Percentiles rank a stretch among this genome's conserved stretches.
These are phyloP conservation scores for Fusarium humuli DNA, from an alignment of 2,329 filamentous ascomycete genomes.

Conservation along the genomic window DNA sequence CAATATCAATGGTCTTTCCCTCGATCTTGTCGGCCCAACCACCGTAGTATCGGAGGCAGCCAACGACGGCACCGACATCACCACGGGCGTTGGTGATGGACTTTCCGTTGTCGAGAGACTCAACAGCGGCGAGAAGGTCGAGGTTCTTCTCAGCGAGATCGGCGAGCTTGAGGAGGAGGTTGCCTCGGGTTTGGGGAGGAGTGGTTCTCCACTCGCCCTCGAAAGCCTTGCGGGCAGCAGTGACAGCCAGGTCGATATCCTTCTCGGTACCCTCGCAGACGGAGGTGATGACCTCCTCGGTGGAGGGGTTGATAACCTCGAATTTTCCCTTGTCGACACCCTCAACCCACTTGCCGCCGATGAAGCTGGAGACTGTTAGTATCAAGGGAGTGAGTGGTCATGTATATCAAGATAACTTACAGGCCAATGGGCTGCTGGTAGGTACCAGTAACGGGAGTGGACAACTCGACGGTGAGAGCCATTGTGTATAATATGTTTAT, in stretches of 20 bases:
- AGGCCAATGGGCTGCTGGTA: constrained; percentile 71
- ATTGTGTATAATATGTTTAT: constrained; percentile 39
- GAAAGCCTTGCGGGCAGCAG: constrained; percentile 87
- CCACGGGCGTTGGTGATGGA: constrained; percentile 79
- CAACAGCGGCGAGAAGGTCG: constrained; percentile 81
- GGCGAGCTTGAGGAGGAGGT: constrained; percentile 79
- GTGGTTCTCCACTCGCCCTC: constrained; percentile 76
- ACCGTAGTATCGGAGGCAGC: constrained; percentile 78
- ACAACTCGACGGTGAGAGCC: constrained; percentile 67
- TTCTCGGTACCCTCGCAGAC: constrained; percentile 90
- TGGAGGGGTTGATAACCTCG: constrained; percentile 89
- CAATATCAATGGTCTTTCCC: constrained; percentile 86
- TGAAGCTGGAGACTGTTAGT: constrained; percentile 70
- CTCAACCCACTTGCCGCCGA: constrained; percentile 89
- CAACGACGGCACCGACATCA: constrained; percentile 76
- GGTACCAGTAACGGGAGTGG: constrained; percentile 73
- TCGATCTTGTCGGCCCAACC: constrained; percentile 94
- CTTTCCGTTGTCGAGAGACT: constrained; percentile 91
- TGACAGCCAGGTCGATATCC: constrained; percentile 83
- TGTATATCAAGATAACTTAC: constrained; percentile 56
- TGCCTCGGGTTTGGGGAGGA: constrained; percentile 77
- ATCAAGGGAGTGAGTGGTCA: no score
- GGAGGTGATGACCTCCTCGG: constrained; percentile 84
- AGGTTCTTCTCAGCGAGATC: constrained; percentile 82
- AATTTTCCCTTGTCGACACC: constrained; percentile 89